Evolutionary conservation across 345 rosid species (phyloP), one percentile per base, ranked within the genome.

Genomic region (Eucalyptus shirleyi): DNA sequence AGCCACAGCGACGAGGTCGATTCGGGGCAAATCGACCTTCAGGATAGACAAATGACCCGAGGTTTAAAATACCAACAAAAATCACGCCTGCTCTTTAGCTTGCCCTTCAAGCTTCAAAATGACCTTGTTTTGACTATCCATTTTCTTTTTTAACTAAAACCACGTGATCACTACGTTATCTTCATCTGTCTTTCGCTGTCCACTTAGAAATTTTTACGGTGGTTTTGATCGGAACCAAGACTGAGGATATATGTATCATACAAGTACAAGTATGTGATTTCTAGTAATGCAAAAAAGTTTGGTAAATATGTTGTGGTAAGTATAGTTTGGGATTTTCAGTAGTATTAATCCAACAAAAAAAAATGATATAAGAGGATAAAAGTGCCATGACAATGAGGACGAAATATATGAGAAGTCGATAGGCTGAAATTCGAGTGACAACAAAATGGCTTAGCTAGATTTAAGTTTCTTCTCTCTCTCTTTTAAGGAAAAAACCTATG

Each of bases 61-160:
- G 42, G 81, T 69, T 69, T 5, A 69, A 32, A 5, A 34, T 17
- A 72, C 44, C 26, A 23, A 34, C 26, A 3, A 34, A 19, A 72
- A 37, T 34, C 44, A 8, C 18, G 11, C 82, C 1, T 0, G 2
- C 82, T 37, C 3, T 34, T 18, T 23, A 19, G 0, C 82, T 0
- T 18, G 82, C 26, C 3, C 26, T 18, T 72, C 44, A 18, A 34
- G 82, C 82, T 72, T 72, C 82, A 34, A 34, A 34, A 18, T 23
- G 82, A 34, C 26, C 8, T 37, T 10, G 26, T 72, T 37, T 19
- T 10, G 81, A 0, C 82, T 10, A 72, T 69, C 1, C 3, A 9
- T 69, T 69, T n/a, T 56, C 3, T 34, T 18, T 32, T 9, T 34
- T 9, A 4, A 69, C 13, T 34, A 9, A 67, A 67, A 9, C 45